phyloP scores from a whole-genome alignment of 1,284 basidiomycete species.

The Apiotrichum gracile region DNA sequence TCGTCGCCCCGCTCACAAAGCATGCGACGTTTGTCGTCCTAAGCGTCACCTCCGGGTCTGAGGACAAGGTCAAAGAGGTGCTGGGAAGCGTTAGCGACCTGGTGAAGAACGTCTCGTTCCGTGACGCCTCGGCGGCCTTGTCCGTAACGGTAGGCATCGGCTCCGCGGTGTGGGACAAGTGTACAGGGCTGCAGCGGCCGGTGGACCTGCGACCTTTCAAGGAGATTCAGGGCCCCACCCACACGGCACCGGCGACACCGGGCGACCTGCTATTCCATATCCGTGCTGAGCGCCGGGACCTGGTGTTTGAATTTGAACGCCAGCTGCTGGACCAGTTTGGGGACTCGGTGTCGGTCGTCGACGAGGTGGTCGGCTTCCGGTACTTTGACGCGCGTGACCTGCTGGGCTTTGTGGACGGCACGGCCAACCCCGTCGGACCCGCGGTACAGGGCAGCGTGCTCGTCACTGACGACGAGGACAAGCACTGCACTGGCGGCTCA shows the following conservation, averaged over 20 bases:
- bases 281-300: constrained; percentile 13
- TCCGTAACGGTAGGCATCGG: constrained; percentile 16
- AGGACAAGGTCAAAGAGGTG: background rate
- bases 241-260: constrained; percentile 10
- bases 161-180: constrained; percentile 7
- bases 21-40: constrained; percentile 22
- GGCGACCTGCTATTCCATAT: constrained; percentile 17
- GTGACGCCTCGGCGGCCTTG: constrained; percentile 2
- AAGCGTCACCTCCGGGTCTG: constrained; percentile 8
- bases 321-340: constrained; percentile 9
- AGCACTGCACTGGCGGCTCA: constrained; percentile 4
- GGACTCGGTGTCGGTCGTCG: constrained; percentile 3
- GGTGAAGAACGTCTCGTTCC: constrained; percentile 12
- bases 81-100: constrained; percentile 1
- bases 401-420: constrained; percentile 18
- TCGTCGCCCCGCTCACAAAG: constrained; percentile 9
- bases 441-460: background rate
- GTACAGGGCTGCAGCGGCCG: constrained; percentile 6
- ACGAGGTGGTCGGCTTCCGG: constrained; percentile 11
- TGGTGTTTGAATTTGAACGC: constrained; percentile 16
- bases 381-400: constrained; percentile 21
- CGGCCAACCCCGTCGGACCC: constrained; percentile 16
- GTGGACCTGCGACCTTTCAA: constrained; percentile 10
- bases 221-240: constrained; percentile 8
- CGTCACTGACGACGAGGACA: background rate